Base-by-base conservation (phyloP, 176 grass and related monocot species). In the Musa acuminata region DNA sequence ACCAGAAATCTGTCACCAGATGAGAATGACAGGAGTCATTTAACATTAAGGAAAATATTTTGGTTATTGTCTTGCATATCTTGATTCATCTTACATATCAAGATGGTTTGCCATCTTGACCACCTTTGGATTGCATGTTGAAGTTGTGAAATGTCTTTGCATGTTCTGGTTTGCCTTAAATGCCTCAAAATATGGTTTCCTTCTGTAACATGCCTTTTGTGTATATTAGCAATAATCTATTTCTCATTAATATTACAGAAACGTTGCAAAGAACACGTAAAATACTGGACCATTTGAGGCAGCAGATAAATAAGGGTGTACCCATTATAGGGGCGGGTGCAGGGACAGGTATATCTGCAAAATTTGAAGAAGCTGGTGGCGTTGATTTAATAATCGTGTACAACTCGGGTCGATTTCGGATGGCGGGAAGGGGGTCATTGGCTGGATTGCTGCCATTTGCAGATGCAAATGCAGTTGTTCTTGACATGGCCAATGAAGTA, bases 401-500 rank as follows among this genome's bases (percentile, higher is more conserved):
- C 75, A 97, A 97, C 75, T 97, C 93, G 0, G 94, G 94, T 13
- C 76, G 94, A 60, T 97, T 97, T 79, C 83, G 90, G 3, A 97
- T 97, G 93, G 93, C 90, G 62, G 93, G 93, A 75, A 88, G 90
- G 67, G 90, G 93, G 13, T 97, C 93, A 65, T 73, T 97, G 79
- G 93, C 93, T 21, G 93, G 93, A 48, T 87, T 97, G 23, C 73
- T 97, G 52, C 90, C 93, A 70, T 97, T 93, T 83, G 87, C 80
- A 54, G 93, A 97, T 73, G 93, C 93, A 75, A 97, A 97, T 80
- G 93, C 83, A 24, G 79, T 97, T 80, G 90, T 97, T 79, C 79
- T 97, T 77, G 90, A 97, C 48, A 97, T 97, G 94, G 94, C 94
- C 68, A 93, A 85, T 70, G 94, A 93, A 88, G 90, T 93, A 43